Evolutionary conservation across 2,329 filamentous ascomycete species (phyloP).

Genomic region (Ophiostoma sp.): DNA sequence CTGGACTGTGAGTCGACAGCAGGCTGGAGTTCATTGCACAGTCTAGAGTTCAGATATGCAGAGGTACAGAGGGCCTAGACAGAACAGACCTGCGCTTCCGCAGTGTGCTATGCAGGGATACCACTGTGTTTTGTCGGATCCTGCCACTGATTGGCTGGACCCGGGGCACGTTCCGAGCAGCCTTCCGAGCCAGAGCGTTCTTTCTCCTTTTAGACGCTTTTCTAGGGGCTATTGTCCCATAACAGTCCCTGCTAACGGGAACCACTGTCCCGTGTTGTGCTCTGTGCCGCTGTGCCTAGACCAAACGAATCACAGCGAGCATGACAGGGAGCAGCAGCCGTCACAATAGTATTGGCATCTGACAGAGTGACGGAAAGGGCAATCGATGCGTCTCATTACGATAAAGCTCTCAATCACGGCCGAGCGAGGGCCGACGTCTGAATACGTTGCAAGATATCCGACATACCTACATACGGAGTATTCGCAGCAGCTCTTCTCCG

Average conservation of each 20-base stretch:
- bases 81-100: neutral
- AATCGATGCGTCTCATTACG: neutral
- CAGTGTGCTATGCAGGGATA: constrained; percentile 6
- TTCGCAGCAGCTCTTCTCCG: neutral
- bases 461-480: too few relatives aligned
- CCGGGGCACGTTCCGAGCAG: neutral
- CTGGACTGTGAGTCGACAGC: neutral
- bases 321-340: constrained; percentile 1
- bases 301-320: neutral
- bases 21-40: neutral
- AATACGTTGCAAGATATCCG: neutral
- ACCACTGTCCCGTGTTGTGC: neutral
- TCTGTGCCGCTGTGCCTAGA: neutral
- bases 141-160: neutral
- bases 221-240: neutral
- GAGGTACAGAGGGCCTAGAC: neutral
- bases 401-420: neutral
- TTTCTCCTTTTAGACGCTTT: neutral
- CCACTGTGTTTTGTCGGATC: neutral
- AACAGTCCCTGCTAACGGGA: neutral
- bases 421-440: neutral
- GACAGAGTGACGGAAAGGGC: neutral
- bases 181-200: too few relatives aligned
- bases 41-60: neutral
- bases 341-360: neutral